These are phyloP conservation scores for Copromyces sp. DNA, from an alignment of 495 filamentous ascomycete genomes.

Conservation along the genomic window DNA sequence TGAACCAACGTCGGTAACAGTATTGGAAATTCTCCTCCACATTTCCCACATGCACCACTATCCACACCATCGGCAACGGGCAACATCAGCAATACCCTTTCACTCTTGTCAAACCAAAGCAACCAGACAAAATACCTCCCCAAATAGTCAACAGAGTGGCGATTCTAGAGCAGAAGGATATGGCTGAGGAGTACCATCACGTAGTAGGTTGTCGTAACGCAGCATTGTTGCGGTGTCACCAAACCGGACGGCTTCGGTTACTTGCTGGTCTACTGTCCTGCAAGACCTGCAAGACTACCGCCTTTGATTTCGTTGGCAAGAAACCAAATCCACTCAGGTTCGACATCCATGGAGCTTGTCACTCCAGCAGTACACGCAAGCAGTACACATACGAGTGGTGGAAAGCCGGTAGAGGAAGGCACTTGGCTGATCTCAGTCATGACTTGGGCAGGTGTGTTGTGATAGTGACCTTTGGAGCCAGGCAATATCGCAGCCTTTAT, in stretches of 20 bases:
- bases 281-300: not conserved
- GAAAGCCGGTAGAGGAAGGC: not conserved
- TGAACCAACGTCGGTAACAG: not conserved
- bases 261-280: slow-evolving; percentile 3
- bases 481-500: too few relatives aligned
- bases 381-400: not conserved
- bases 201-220: slow-evolving; percentile 4
- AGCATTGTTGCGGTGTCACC: slow-evolving; percentile 9
- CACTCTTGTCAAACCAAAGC: not conserved
- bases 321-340: too few relatives aligned
- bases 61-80: not conserved
- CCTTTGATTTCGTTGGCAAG: not conserved
- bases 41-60: not conserved
- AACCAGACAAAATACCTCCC: not conserved
- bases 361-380: not conserved
- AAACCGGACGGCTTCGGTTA: slow-evolving; percentile 5
- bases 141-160: not conserved
- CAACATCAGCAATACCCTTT: not conserved
- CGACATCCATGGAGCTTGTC: too few relatives aligned
- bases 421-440: not conserved
- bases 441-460: not conserved
- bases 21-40: not conserved
- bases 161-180: not conserved
- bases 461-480: too few relatives aligned
- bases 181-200: not conserved